These are phyloP conservation scores for Xylaria multiplex DNA, from an alignment of 2,329 filamentous ascomycete genomes.

Conservation along the genomic window DNA sequence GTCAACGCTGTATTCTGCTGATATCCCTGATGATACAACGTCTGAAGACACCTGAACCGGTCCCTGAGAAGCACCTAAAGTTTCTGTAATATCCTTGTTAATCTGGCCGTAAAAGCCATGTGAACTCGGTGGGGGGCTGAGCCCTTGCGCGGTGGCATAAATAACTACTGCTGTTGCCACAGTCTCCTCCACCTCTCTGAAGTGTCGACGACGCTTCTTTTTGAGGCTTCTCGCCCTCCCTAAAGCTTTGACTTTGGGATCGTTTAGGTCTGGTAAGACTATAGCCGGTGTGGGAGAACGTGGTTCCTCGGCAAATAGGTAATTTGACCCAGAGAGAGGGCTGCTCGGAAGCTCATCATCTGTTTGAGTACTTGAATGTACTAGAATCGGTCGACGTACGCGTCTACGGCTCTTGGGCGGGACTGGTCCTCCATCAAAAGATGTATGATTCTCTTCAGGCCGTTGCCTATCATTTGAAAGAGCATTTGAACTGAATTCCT, in stretches of 20 bases:
- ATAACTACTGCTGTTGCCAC: constrained; percentile 65
- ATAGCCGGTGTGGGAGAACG: constrained; percentile 59
- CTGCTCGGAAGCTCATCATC: constrained; percentile 33
- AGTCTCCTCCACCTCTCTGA: constrained; percentile 61
- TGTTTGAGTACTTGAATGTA: constrained; percentile 48
- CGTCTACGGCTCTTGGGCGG: constrained; percentile 40
- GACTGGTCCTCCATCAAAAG: constrained; percentile 31
- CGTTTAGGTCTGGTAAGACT: constrained; percentile 56
- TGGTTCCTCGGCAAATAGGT: constrained; percentile 43
- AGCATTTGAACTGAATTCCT: not conserved
- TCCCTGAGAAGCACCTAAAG: constrained; percentile 34
- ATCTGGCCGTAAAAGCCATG: constrained; percentile 35
- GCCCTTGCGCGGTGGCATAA: constrained; percentile 61
- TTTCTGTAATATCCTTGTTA: constrained; percentile 42
- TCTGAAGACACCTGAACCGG: constrained; percentile 41
- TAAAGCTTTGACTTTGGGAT: constrained; percentile 53
- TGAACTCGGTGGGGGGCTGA: constrained; percentile 54
- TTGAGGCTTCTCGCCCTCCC: constrained; percentile 56
- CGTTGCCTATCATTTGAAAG: not conserved
- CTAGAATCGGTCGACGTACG: constrained; percentile 38
- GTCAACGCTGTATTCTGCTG: constrained; percentile 49
- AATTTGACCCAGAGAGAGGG: not conserved
- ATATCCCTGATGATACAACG: constrained; percentile 41
- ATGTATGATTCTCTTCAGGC: not conserved
- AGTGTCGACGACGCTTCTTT: constrained; percentile 57